Evolutionary conservation across 2,329 filamentous ascomycete genomes (phyloP), one percentile per base, ranked within the genome.

Genomic region (Colletotrichum godetiae): DNA sequence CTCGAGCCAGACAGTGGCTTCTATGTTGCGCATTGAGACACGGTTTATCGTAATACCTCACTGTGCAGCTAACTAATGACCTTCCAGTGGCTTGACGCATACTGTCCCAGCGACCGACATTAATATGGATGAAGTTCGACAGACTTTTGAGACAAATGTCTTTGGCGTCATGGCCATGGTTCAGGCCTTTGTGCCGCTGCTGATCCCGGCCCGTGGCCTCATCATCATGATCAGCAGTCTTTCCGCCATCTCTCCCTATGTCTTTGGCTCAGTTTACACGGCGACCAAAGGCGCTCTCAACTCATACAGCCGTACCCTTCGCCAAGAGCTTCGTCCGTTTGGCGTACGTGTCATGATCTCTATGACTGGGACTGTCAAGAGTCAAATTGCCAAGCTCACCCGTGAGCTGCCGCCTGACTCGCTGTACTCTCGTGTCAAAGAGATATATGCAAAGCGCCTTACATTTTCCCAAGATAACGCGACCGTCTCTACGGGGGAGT

Each of bases 131-230:
- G 88, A 89, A 62, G 87, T 88, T 5, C 88, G 88, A 71, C 78
- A 82, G 72, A 88, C 87, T 2, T 90, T 88, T 66, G 88, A 90
- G 79, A 86, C 87, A 75, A 90, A 90, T 76, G 87, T 90, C 53
- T 89, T 91, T 73, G 86, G 86, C 55, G 84, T 88, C 75, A 90
- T 91, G 87, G 84, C 86, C 78, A 88, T 88, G 83, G 85, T 85
- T 65, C 83, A 88, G 76, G 82, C 84, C 35, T 90, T 90, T 76
- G 79, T 84, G 12, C 82, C 83, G 67, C 83, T 86, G 56, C 84
- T 91, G 29, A 87, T 90, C 62, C 79, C 84, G 19, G 82, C 87
- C 0, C 82, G 82, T 29, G 88, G 89, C 0, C 82, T 90, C 11
- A 85, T 90, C 77, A 79, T 90, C 81, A 90, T 90, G 79, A 86